These are phyloP conservation scores for Gymnopilus junonius DNA, from an alignment of 768 basidiomycete genomes.

Conservation along the genomic window DNA sequence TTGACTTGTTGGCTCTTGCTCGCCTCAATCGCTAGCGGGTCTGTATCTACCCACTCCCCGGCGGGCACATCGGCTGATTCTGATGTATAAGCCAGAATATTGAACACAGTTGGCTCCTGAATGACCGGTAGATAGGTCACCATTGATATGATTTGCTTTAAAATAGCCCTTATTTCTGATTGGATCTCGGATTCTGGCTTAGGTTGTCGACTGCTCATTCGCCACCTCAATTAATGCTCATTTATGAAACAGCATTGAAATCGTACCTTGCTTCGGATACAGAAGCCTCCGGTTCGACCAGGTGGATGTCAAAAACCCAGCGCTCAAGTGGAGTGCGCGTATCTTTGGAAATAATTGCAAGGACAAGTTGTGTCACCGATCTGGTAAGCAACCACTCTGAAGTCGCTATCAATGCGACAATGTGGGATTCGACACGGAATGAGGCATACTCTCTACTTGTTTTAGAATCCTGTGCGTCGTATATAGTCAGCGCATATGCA, in stretches of 20 bases:
- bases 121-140: slow-evolving; percentile 97
- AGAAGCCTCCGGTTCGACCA: slow-evolving; percentile 63
- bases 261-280: slow-evolving; percentile 48
- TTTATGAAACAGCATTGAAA: background rate
- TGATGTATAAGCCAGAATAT: slow-evolving; percentile 94
- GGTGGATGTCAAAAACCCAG: slow-evolving; percentile 97
- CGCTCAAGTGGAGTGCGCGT: slow-evolving; percentile 90
- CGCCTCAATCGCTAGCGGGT: slow-evolving; percentile 90
- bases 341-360: slow-evolving; percentile 96
- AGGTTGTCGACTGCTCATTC: slow-evolving; percentile 46
- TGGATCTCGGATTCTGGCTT: slow-evolving; percentile 92
- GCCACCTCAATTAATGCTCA: slow-evolving; percentile 9
- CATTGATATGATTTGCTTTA: slow-evolving; percentile 97
- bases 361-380: slow-evolving; percentile 90
- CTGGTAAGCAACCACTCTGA: slow-evolving; percentile 94
- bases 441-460: slow-evolving; percentile 85
- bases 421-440: background rate
- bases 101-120: slow-evolving; percentile 95
- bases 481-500: background rate
- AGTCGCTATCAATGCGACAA: background rate
- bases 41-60: slow-evolving; percentile 95
- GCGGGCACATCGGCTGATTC: slow-evolving; percentile 91
- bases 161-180: slow-evolving; percentile 95
- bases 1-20: slow-evolving; percentile 94
- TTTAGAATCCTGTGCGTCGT: slow-evolving; percentile 69